Evolutionary conservation across 768 basidiomycete genomes (phyloP).

Genomic region (Amanita polypyramis): DNA sequence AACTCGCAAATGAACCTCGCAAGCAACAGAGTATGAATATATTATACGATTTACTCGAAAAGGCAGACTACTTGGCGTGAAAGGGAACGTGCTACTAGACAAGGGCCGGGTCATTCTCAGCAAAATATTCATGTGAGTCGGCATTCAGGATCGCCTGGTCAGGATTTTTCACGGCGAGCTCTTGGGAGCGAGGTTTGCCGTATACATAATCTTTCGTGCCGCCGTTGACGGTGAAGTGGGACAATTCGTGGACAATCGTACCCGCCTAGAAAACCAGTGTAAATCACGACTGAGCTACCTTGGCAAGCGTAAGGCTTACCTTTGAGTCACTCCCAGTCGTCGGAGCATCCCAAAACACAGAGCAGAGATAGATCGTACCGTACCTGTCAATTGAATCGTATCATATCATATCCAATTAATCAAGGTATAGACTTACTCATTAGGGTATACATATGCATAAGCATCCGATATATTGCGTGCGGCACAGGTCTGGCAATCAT

Average conservation of each 20-base stretch:
- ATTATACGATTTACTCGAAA: too few relatives aligned
- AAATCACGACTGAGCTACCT: too few relatives aligned
- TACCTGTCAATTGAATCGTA: not conserved
- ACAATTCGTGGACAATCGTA: not conserved
- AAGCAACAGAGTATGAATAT: too few relatives aligned
- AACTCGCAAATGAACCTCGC: too few relatives aligned
- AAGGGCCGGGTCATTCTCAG: too few relatives aligned
- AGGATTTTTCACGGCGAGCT: not conserved
- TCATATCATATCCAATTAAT: not conserved
- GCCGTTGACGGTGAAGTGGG: not conserved
- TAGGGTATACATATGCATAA: conserved; percentile 21
- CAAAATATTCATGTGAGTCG: not conserved
- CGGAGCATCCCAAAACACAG: not conserved
- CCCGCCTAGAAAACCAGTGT: not conserved
- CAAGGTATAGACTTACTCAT: conserved; percentile 12
- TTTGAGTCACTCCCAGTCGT: not conserved
- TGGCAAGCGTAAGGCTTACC: conserved; percentile 9
- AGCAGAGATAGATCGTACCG: not conserved
- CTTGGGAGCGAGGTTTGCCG: not conserved
- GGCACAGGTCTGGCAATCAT: conserved; percentile 20
- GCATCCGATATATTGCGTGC: conserved; percentile 15
- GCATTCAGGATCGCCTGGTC: not conserved
- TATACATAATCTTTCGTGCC: not conserved
- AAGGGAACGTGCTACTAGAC: too few relatives aligned
- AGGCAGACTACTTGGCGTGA: too few relatives aligned